These are phyloP conservation scores for Niveomyces coronatus DNA, from an alignment of 2,329 filamentous ascomycete species.

Conservation along the genomic window DNA sequence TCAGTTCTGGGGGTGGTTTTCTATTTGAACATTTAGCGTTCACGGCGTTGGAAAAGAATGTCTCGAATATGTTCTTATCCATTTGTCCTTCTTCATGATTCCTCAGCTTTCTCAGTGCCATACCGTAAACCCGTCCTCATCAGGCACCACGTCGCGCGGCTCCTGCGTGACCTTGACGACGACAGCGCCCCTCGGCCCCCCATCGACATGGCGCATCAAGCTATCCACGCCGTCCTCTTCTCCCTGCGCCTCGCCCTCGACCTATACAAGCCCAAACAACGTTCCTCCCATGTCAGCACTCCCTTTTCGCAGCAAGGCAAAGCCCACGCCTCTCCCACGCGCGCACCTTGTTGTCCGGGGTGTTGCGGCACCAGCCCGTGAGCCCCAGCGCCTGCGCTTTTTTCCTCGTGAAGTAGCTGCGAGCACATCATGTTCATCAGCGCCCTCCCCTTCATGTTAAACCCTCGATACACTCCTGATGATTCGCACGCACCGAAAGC, in stretches of 20 bases:
- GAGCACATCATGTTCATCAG: background rate
- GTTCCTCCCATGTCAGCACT: too few relatives aligned
- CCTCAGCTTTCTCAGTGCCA: slow-evolving; percentile 31
- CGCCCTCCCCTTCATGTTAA: background rate
- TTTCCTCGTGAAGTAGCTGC: slow-evolving; percentile 44
- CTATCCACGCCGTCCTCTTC: slow-evolving; percentile 51
- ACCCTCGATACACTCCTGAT: slow-evolving; percentile 2
- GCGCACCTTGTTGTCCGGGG: slow-evolving; percentile 43
- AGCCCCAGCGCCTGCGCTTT: slow-evolving; percentile 39
- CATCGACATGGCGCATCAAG: slow-evolving; percentile 65
- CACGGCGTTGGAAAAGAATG: slow-evolving; percentile 1
- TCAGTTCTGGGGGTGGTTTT: too few relatives aligned
- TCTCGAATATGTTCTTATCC: background rate
- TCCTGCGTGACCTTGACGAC: slow-evolving; percentile 67
- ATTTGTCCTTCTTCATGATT: too few relatives aligned
- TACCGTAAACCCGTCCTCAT: slow-evolving; percentile 57
- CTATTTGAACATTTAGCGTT: slow-evolving; percentile 8
- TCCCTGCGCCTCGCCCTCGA: slow-evolving; percentile 84
- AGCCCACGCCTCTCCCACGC: too few relatives aligned
- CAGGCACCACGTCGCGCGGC: slow-evolving; percentile 53
- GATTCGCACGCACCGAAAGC: slow-evolving; percentile 34
- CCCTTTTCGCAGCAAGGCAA: too few relatives aligned
- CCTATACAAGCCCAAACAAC: slow-evolving; percentile 37
- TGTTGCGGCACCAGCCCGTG: slow-evolving; percentile 55
- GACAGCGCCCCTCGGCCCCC: slow-evolving; percentile 60